Evolutionary conservation across 768 basidiomycete genomes (phyloP).

Genomic region (Hydnomerulius pinastri): DNA sequence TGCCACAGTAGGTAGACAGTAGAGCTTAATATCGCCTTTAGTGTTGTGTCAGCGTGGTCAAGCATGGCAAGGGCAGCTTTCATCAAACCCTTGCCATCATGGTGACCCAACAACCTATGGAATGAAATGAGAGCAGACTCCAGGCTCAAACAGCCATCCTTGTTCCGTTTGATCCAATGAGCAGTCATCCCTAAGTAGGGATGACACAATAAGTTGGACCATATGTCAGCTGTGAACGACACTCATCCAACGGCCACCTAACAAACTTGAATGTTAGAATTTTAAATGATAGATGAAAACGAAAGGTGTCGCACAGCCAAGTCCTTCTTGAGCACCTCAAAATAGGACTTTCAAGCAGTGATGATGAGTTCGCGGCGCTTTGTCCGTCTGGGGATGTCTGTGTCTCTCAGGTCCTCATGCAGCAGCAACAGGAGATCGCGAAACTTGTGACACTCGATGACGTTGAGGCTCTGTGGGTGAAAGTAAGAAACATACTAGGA

Average conservation of each 20-base stretch:
- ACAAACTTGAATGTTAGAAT: neutral
- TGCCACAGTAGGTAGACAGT: no score
- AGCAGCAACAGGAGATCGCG: constrained; percentile 22
- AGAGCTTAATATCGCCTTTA: neutral
- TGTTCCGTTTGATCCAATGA: constrained; percentile 24
- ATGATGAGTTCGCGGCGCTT: constrained; percentile 21
- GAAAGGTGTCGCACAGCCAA: constrained; percentile 20
- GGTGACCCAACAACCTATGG: constrained; percentile 7
- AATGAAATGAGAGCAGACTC: constrained; percentile 15
- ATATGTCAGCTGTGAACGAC: constrained; percentile 37
- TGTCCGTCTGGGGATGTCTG: constrained; percentile 26
- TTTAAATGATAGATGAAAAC: neutral
- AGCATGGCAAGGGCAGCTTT: neutral
- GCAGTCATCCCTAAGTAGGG: constrained; percentile 35
- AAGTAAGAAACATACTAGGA: no score
- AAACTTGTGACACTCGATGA: constrained; percentile 28
- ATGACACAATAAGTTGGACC: constrained; percentile 28
- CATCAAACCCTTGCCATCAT: constrained; percentile 8
- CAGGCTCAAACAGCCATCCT: neutral
- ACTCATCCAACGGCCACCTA: constrained; percentile 6
- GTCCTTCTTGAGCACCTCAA: constrained; percentile 19
- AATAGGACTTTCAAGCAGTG: constrained; percentile 20
- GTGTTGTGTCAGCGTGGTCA: neutral
- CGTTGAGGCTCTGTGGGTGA: constrained; percentile 30
- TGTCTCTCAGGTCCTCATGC: constrained; percentile 19